Base-by-base conservation (phyloP, 176 grass and related monocot species). In the Paspalum vaginatum region DNA sequence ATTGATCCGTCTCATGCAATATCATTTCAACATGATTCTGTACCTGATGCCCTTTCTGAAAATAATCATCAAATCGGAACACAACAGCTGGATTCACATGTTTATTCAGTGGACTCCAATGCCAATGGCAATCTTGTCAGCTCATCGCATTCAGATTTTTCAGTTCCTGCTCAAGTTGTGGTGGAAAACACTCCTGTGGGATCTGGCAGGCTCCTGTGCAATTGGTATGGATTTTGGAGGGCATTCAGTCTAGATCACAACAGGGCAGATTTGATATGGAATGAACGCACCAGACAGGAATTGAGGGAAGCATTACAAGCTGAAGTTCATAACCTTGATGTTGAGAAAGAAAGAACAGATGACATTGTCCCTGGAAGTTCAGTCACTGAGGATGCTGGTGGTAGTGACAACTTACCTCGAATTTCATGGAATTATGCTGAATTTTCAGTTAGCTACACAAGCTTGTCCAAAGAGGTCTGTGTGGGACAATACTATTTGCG, bases 401-500 rank as follows among this genome's bases (percentile, higher is more conserved):
- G 65, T 38, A 63, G 55, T 90, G 92, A 94, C 53, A 93, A 60
- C 63, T 83, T 89, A 72, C 96, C 96, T 66, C 80, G 89, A 83
- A 95, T 99, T 78, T 99, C 96, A 65, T 99, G 96, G 96, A 99
- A 99, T 61, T 99, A 99, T 93, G 89, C 86, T 73, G 96, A 99
- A 67, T 99, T 93, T 87, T 91, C 74, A 39, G 92, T 99, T 58
- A 86, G 91, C 65, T 99, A 99, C 69, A 81, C 90, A 71, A 99
- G 96, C 79, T 92, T 99, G 71, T 99, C 82, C 50, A 99, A 93
- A 93, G 96, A 99, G 87, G 90, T 99, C 46, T 99, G 96, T 82
- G 96, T 99, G 20, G 96, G 96, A 27, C 96, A 99, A 79, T 99
- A 99, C 85, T 99, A 99, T 70, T 76, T 99, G 22, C 81, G 96